Evolutionary conservation across 75 land plant genomes (phyloP), one percentile per base, ranked within the genome.

Genomic region (Azolla pinnata): DNA sequence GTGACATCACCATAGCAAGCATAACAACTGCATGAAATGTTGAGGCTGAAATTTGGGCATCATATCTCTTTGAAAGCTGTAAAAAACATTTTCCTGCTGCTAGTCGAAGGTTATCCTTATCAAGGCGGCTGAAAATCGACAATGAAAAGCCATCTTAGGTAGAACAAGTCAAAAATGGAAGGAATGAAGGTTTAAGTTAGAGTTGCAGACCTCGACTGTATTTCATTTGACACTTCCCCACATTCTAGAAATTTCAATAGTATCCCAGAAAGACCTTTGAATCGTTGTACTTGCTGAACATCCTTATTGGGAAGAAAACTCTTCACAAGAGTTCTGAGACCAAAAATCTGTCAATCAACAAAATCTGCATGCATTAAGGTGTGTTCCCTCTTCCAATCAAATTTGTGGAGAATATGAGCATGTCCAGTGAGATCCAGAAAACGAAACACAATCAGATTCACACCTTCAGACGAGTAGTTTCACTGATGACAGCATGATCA

Each of bases 61-160:
- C 92, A 84, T 84, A 84, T 68, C 70, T 71, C 56, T 60, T 64
- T 2, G 85, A 69, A 48, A 88, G 71, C 35, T 63, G 69, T 42
- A 88, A 68, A 76, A 84, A 54, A 48, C 81, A 68, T 57, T 81
- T 82, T 59, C 77, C 85, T 61, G 93, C 89, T 65, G 81, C 83
- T 56, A 83, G 65, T 56, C 81, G 73, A 49, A 88, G 57, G 33
- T 67, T 61, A 29, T 66, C 69, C 47, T 67, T 69, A 46, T 84
- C 85, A 54, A 0, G 29, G 34, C 74, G 78, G 72, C 93, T 88
- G 79, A 53, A 73, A 29, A 63, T 1, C 23, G 16, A 26, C 4
- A 17, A 1, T 31, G 18, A 31, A 4, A 7, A 55, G 29, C 2
- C 2, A 57, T 8, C n/a, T 1, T 16, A 9, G 18, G 20, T 31